Evolutionary conservation across 306 rosid genomes (phyloP), one percentile per base, ranked within the genome.

Genomic region (Pyrus betulifolia): DNA sequence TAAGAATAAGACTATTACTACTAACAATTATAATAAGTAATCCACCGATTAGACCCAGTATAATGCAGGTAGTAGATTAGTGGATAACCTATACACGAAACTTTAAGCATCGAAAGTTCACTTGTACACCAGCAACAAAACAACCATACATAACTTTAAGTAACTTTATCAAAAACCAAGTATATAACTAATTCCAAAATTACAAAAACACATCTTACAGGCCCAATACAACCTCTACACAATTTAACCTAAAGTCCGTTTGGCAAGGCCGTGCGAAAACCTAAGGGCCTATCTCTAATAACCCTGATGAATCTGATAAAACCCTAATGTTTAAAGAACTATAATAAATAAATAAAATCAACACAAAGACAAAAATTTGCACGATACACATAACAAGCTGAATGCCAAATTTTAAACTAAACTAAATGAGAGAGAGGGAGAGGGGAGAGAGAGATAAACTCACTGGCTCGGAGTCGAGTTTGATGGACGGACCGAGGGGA

Each of bases 391-490:
- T 30, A 28, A 14, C 18, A 8, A 14, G 18, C 31, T 13, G 22
- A 66, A 71, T 4, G 25, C 4, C 60, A 33, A 73, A 14, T 51
- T 51, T n/a, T 31, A 46, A 11, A 25, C 19, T 0, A 76, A 9
- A 63, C 67, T 31, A 3, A 31, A 60, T 15, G 33, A 64, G 27
- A 51, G 57, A 12, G 57, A 2, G 30, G 8, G 42, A 58, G 25
- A 25, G 25, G 25, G 1, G 40, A 27, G n/a, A 27, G 27, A n/a
- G 69, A 44, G 30, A 22, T 10, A 54, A 22, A 87, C 98, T 88
- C 55, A 96, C 99, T 3, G 98, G 88, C 85, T 96, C 98, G 6
- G 99, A 82, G 74, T 93, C 97, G 70, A 92, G 84, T 74, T 91
- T 96, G 75, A 89, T 55, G 45, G 99, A 91, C 44, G 99, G 96